Base-by-base conservation (phyloP, 228 moss, liverwort and hornwort species). In the Sphagnum fallax region DNA sequence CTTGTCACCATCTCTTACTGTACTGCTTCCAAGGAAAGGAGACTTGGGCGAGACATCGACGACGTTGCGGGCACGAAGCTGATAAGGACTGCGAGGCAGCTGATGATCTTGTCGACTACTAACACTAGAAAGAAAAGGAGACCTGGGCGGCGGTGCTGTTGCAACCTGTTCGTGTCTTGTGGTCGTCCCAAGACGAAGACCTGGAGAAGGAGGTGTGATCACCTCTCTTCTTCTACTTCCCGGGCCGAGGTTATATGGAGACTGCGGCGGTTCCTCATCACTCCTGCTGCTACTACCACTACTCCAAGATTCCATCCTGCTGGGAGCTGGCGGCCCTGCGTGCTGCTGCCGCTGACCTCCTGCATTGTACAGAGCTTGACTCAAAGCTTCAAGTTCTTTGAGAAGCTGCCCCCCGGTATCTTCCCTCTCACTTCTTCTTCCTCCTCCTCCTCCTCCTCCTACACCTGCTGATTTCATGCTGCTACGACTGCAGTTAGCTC, bases 341-440 rank as follows among this genome's bases (percentile, higher is more conserved):
- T 32, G 32, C 32, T 32, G 32, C 32, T 32, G 32, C 32, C 32
- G 32, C 16, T 62, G 75, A 47, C 77, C 86, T 11, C 91, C 89
- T 6, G 88, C 90, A 75, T 90, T 90, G 82, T 90, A 87, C 49
- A 95, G 79, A 7, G 92, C 92, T 72, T 87, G 87, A 80, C 90
- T 95, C 74, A 95, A 61, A 3, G 95, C 90, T 71, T 95, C 95
- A 16, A 95, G 79, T 80, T 95, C 95, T 65, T 87, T 87, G 71
- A 95, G 72, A 71, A 95, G 79, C 75, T 90, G 88, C 10, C 83
- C 83, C 47, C 85, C 95, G 6, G 88, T 61, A 47, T 92, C 95
- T 52, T 83, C 82, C 52, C 88, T 82, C 80, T 76, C 74, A 65
- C 69, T 71, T 53, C 87, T 2, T 32, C 32, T 1, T 32, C 32